A percentile compares a stretch with the other conserved stretches of the same genome.
phyloP scores from a whole-genome alignment of 768 basidiomycete species.

The Astraeus odoratus region DNA sequence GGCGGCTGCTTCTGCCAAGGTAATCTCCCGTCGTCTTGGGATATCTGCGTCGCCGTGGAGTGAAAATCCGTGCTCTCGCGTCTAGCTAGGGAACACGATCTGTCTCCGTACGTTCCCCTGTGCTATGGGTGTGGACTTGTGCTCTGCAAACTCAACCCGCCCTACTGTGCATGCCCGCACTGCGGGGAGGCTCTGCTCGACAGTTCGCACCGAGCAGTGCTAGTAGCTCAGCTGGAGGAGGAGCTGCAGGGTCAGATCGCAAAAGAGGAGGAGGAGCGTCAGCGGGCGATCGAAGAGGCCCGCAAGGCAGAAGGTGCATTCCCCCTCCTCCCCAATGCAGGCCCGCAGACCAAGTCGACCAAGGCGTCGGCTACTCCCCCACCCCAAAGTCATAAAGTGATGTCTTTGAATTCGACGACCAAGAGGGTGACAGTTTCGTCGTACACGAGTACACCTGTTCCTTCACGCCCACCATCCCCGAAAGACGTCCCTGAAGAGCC shows the following conservation, averaged over 20 bases:
- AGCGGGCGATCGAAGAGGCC: constrained; percentile 41
- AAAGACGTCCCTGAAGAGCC: constrained; percentile 30
- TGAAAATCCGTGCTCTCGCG: not conserved
- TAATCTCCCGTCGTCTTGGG: constrained; percentile 13
- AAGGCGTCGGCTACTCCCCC: constrained; percentile 17
- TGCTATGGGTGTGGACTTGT: constrained; percentile 56
- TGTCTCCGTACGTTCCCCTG: constrained; percentile 52
- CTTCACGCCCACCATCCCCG: constrained; percentile 31
- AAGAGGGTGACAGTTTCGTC: constrained; percentile 50
- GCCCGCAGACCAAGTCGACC: constrained; percentile 3
- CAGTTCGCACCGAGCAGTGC: constrained; percentile 21
- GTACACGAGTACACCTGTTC: constrained; percentile 31
- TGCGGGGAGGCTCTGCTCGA: constrained; percentile 39
- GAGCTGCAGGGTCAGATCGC: constrained; percentile 38
- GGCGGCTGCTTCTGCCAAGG: constrained; percentile 71
- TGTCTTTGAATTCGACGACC: constrained; percentile 50
- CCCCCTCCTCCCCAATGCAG: constrained; percentile 37
- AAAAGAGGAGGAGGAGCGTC: constrained; percentile 43
- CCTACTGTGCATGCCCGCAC: constrained; percentile 48
- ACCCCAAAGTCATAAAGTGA: constrained; percentile 46
- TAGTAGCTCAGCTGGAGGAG: constrained; percentile 38
- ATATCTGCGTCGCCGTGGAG: not conserved
- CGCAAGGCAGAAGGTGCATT: constrained; percentile 53
- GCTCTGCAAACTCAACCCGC: constrained; percentile 52
- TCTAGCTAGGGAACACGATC: constrained; percentile 47